These are phyloP conservation scores for Sphagnum contortum DNA, from an alignment of 225 moss, liverwort and hornwort genomes.

Conservation along the genomic window DNA sequence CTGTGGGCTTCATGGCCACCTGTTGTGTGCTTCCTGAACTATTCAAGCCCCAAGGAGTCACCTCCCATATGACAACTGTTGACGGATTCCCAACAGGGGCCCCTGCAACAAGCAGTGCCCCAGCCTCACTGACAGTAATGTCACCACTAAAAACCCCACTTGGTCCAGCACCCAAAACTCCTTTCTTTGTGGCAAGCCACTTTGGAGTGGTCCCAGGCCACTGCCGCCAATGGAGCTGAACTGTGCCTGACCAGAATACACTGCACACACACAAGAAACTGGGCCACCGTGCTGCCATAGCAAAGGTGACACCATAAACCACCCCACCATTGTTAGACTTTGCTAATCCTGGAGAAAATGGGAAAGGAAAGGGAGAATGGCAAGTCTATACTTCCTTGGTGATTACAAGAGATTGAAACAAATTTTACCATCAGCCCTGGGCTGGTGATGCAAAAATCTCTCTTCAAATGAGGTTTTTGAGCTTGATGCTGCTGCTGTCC, in stretches of 20 bases:
- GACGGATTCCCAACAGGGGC: conserved; percentile 93
- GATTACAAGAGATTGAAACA: too few species aligned
- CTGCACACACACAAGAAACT: conserved; percentile 84
- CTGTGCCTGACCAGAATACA: conserved; percentile 77
- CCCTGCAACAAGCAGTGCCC: conserved; percentile 77
- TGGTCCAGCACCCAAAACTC: conserved; percentile 88
- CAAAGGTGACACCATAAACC: too few species aligned
- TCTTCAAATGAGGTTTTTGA: conserved; percentile 71
- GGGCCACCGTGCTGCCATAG: conserved; percentile 83
- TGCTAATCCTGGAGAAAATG: too few species aligned
- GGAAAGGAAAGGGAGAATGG: too few species aligned
- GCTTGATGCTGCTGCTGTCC: conserved; percentile 48
- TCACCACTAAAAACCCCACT: conserved; percentile 87
- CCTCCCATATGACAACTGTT: conserved; percentile 94
- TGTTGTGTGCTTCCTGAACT: conserved; percentile 42
- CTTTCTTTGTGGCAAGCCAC: conserved; percentile 86
- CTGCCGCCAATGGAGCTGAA: conserved; percentile 96
- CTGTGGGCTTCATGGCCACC: conserved; percentile 55
- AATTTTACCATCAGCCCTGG: conserved; percentile 51
- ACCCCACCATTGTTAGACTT: too few species aligned
- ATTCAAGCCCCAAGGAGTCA: conserved; percentile 59
- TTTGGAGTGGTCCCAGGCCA: conserved; percentile 56
- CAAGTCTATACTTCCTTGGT: too few species aligned
- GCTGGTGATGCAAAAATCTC: conserved; percentile 72
- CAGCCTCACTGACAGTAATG: conserved; percentile 63